Conservation (phyloP, 2,329 filamentous ascomycete genomes). For the Chaetothyriales sp. region DNA sequence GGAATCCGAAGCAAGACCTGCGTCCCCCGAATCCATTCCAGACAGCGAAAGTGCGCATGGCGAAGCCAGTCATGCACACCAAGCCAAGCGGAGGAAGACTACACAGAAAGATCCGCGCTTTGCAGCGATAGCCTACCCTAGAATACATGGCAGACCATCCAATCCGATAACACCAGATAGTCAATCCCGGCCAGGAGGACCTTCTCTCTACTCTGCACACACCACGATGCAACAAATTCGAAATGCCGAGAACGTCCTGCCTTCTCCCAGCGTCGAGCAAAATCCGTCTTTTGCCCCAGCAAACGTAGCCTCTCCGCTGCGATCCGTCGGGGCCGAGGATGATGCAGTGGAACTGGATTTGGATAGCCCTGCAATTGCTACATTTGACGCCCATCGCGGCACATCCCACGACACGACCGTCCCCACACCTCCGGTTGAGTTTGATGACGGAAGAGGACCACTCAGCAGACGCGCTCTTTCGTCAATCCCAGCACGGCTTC, state of each 20-base stretch:
- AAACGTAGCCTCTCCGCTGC: not conserved
- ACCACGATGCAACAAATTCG: not conserved
- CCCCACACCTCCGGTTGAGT: slow-evolving; percentile 18
- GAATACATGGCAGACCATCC: slow-evolving; percentile 11
- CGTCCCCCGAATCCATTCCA: slow-evolving; percentile 17
- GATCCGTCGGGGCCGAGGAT: not conserved
- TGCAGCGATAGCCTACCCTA: slow-evolving; percentile 2
- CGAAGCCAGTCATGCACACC: not conserved
- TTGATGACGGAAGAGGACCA: slow-evolving; percentile 22
- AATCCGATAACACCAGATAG: slow-evolving; percentile 19
- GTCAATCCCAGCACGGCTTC: slow-evolving; percentile 26
- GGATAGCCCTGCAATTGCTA: not conserved
- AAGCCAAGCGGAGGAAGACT: not conserved
- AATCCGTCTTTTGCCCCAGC: not conserved
- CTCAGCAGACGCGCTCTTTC: slow-evolving; percentile 19
- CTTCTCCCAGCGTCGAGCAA: not conserved
- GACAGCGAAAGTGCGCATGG: slow-evolving; percentile 7
- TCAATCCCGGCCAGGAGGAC: not conserved
- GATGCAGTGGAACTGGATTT: not conserved
- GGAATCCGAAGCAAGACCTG: slow-evolving; percentile 10
- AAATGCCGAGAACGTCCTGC: not conserved
- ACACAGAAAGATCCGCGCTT: not conserved
- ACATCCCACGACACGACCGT: slow-evolving; percentile 15
- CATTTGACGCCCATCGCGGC: slow-evolving; percentile 1
- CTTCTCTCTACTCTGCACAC: not conserved